phyloP scores from a whole-genome alignment of 176 grass and related monocot genomes.

The Bonia amplexicaulis region DNA sequence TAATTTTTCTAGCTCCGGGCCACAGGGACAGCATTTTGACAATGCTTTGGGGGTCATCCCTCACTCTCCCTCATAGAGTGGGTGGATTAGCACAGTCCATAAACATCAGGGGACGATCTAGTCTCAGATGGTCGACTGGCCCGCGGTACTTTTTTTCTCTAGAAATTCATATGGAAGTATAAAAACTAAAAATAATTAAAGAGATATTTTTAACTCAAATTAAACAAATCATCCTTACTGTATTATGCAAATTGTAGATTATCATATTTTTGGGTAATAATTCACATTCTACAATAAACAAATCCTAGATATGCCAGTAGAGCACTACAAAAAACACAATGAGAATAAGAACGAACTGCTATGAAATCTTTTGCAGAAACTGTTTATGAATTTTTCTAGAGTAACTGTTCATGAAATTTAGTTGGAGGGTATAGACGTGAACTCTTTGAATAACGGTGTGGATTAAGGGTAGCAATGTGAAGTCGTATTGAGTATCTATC shows the following conservation, averaged over 20 bases:
- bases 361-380: neutral
- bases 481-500: neutral
- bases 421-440: neutral
- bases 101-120: neutral
- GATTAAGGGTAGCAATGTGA: neutral
- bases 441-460: neutral
- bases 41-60: slow-evolving; percentile 8
- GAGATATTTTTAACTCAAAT: neutral
- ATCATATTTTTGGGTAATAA: neutral
- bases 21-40: neutral
- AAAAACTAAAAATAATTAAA: neutral
- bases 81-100: neutral
- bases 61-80: neutral
- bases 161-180: neutral
- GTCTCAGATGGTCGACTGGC: neutral
- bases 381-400: too few species aligned
- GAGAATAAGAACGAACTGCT: neutral
- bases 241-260: neutral
- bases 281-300: neutral
- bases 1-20: too few species aligned
- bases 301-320: neutral
- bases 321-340: neutral
- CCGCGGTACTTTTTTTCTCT: neutral
- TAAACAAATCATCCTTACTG: neutral
- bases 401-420: neutral